phyloP scores from a whole-genome alignment of 331 rosid species.

The Malus hybrid region DNA sequence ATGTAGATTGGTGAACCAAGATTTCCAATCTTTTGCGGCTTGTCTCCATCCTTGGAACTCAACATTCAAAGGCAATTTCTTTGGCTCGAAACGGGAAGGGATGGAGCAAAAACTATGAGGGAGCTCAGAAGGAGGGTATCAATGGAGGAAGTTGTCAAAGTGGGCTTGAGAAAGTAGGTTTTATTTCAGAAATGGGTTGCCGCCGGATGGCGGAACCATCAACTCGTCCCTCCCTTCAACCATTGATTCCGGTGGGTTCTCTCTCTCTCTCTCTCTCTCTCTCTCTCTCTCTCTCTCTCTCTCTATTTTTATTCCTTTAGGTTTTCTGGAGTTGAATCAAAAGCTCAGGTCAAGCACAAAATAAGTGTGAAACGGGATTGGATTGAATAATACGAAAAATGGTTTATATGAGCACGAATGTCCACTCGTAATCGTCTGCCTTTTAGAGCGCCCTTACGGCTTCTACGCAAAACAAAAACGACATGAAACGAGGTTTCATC shows the following conservation, averaged over 20 bases:
- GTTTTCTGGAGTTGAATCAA: too few species aligned
- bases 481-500: too few species aligned
- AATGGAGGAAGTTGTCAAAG: background rate
- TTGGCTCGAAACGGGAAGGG: background rate
- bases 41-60: constrained; percentile 25
- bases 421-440: too few species aligned
- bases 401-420: too few species aligned
- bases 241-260: constrained; percentile 5
- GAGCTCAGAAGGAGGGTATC: background rate
- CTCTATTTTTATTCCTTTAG: too few species aligned
- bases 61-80: constrained; percentile 4
- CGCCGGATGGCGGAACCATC: constrained; percentile 11
- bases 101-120: background rate
- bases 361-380: too few species aligned
- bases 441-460: too few species aligned
- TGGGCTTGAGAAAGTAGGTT: constrained; percentile 34
- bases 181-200: constrained; percentile 13
- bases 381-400: too few species aligned
- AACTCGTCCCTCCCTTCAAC: constrained; percentile 27
- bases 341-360: too few species aligned
- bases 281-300: background rate
- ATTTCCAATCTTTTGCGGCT: constrained; percentile 12
- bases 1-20: constrained; percentile 30
- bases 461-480: too few species aligned
- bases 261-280: background rate